Evolutionary conservation across 73 alveolate genomes (phyloP), one percentile per base, ranked within the genome.

Genomic region (Paramecium sexaurelia): DNA sequence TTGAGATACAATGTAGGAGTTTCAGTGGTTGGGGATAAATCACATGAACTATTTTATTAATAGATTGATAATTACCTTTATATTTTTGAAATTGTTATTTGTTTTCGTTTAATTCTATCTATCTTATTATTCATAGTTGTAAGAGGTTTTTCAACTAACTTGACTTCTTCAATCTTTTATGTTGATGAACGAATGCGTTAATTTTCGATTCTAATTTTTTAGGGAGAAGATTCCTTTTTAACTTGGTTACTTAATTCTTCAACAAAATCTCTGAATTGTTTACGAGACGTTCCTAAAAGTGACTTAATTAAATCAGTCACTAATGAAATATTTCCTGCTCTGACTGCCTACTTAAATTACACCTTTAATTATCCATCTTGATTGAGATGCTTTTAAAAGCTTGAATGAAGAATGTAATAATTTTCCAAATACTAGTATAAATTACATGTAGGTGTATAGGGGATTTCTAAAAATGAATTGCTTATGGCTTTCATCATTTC

Each of bases 291-390:
- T 33, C 39, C 45, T 33, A 66, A 66, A 29, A 66, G 45, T 32
- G 84, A 29, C 45, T 66, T 66, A 66, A 66, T 66, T 66, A 66
- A 24, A 24, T 66, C 84, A 29, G 84, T 66, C 39, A 66, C 84
- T 66, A 66, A 27, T 32, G 39, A 29, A 6, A 66, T 33, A 22
- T 66, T 66, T 22, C 84, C 84, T 11, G 26, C 45, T 66, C 84
- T 27, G 45, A 66, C 45, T 32, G 51, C 45, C 24, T 66, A 11
- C 51, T 66, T 66, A 15, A 66, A 66, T 66, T 66, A 26, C 7
- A 66, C 45, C 40, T 66, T 66, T 13, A 66, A 13, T 66, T 66
- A 24, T 15, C 9, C 19, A 29, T 66, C 84, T 26, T 32, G 10
- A 33, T 66, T 66, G 27, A 66, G 11, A 29, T 66, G 84, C 15